These are phyloP conservation scores for Sarocladiaceae sp. DNA, from an alignment of 2,329 filamentous ascomycete species.

Conservation along the genomic window DNA sequence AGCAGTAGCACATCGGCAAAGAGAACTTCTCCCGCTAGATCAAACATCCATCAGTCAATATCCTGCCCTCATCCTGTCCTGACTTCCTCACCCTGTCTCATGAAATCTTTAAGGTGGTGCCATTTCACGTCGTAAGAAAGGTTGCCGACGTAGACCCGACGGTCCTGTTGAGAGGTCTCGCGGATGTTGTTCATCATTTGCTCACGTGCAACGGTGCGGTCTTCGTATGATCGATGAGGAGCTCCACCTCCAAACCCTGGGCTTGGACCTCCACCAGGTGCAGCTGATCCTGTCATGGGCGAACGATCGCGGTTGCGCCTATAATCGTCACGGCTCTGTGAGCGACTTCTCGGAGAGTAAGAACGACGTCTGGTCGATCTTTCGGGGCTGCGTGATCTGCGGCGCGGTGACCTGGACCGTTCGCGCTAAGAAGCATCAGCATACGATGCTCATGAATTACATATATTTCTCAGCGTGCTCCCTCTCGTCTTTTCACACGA, in stretches of 20 bases:
- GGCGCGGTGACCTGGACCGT: conserved; percentile 72
- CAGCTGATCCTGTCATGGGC: conserved; percentile 74
- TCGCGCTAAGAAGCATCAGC: conserved; percentile 59
- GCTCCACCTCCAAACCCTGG: conserved; percentile 53
- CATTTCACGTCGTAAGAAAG: conserved; percentile 99
- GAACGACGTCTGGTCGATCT: conserved; percentile 62
- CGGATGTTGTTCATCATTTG: conserved; percentile 94
- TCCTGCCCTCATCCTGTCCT: conserved; percentile 17
- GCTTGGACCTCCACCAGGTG: conserved; percentile 63
- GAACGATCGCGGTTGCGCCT: conserved; percentile 70
- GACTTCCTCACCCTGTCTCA: conserved; percentile 83
- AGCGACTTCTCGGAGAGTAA: conserved; percentile 73
- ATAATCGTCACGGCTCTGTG: conserved; percentile 68
- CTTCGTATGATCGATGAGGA: conserved; percentile 74
- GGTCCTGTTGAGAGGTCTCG: conserved; percentile 95
- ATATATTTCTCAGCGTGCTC: neutral
- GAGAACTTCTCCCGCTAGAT: conserved; percentile 91
- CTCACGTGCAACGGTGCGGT: conserved; percentile 76
- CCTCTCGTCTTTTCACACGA: neutral
- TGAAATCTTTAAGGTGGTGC: conserved; percentile 99
- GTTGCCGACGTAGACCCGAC: conserved; percentile 98
- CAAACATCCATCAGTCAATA: conserved; percentile 30
- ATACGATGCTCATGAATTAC: conserved; percentile 16
- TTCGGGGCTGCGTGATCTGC: conserved; percentile 79
- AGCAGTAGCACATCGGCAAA: conserved; percentile 99